These are phyloP conservation scores for Solanum arcanum DNA, from an alignment of 257 asterid species.

Conservation along the genomic window DNA sequence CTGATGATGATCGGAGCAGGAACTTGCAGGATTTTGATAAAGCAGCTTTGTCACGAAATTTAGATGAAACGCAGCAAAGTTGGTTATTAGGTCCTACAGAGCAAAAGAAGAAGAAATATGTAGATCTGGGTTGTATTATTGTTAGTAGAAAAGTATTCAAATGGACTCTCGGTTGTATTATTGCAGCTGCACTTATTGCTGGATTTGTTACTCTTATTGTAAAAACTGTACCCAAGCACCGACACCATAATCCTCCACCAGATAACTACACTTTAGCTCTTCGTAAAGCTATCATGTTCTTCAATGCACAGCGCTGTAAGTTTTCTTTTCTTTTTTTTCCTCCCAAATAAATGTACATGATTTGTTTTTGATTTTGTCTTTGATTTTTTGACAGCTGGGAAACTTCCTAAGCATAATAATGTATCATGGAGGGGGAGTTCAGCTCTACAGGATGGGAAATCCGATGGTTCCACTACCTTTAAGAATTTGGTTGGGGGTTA, in stretches of 20 bases:
- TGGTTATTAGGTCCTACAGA: slow-evolving; percentile 94
- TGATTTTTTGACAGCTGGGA: slow-evolving; percentile 60
- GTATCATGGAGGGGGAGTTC: slow-evolving; percentile 98
- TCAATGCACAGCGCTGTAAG: slow-evolving; percentile 91
- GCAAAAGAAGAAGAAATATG: slow-evolving; percentile 95
- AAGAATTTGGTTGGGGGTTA: slow-evolving; percentile 85
- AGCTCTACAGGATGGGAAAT: slow-evolving; percentile 55
- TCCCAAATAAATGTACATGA: not conserved
- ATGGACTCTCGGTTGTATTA: slow-evolving; percentile 68
- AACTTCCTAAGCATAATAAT: slow-evolving; percentile 74
- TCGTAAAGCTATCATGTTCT: slow-evolving; percentile 85
- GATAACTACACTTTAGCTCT: slow-evolving; percentile 87
- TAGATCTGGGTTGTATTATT: slow-evolving; percentile 89
- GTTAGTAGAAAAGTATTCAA: slow-evolving; percentile 75
- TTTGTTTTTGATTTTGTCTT: not conserved
- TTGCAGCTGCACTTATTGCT: slow-evolving; percentile 62
- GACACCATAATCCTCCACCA: slow-evolving; percentile 61
- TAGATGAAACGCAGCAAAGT: slow-evolving; percentile 98
- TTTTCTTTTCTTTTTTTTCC: not conserved
- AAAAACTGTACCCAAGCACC: slow-evolving; percentile 74
- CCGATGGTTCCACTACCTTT: slow-evolving; percentile 34
- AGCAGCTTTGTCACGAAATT: slow-evolving; percentile 88
- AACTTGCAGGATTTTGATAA: slow-evolving; percentile 74
- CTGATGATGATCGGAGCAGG: slow-evolving; percentile 93
- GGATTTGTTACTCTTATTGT: slow-evolving; percentile 61